phyloP scores from a whole-genome alignment of 495 filamentous ascomycete species.

The Daldinia childiae region DNA sequence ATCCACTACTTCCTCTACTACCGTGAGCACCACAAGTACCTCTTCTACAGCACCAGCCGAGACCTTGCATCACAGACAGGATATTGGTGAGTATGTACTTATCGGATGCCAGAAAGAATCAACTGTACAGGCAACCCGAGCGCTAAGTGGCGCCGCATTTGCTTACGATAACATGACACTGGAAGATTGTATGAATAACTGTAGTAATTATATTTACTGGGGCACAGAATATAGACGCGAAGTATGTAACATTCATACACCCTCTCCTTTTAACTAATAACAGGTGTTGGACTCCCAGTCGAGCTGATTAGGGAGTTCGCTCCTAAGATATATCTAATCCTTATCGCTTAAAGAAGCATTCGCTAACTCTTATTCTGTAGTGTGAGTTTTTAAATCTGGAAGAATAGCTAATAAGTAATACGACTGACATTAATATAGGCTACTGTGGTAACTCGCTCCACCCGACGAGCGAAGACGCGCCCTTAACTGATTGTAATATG shows the following conservation, averaged over 20 bases:
- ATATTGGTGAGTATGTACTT: conserved; percentile 54
- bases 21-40: conserved; percentile 30
- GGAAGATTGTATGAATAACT: conserved; percentile 58
- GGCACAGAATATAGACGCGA: conserved; percentile 62
- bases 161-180: conserved; percentile 62
- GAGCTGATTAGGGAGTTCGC: not conserved
- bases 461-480: conserved; percentile 51
- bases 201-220: conserved; percentile 57
- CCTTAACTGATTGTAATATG: conserved; percentile 59
- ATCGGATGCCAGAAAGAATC: conserved; percentile 61
- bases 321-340: not conserved
- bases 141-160: conserved; percentile 49
- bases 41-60: conserved; percentile 46
- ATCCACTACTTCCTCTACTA: conserved; percentile 39
- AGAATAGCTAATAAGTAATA: not conserved
- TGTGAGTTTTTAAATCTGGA: conserved; percentile 46
- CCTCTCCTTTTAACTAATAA: not conserved
- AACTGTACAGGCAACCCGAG: conserved; percentile 45
- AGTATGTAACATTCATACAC: not conserved
- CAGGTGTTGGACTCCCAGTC: not conserved
- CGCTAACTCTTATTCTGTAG: not conserved
- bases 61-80: conserved; percentile 47
- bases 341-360: not conserved
- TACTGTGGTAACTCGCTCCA: conserved; percentile 61
- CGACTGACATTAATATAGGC: conserved; percentile 38